Conservation (phyloP, 139 green algal species). For the Ettlia oleoabundans region DNA sequence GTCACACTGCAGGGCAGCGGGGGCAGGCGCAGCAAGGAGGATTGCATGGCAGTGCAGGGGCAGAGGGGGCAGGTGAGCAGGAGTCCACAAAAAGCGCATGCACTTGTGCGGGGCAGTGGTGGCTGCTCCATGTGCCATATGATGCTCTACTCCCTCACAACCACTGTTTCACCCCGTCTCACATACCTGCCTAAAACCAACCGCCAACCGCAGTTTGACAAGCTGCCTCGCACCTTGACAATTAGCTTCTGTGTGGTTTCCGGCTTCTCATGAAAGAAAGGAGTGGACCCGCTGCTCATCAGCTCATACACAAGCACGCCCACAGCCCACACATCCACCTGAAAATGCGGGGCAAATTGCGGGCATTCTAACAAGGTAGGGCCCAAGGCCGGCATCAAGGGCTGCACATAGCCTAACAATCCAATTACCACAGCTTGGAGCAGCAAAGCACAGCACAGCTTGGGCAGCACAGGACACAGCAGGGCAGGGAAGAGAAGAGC, state of each 20-base stretch:
- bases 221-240: constrained; percentile 40
- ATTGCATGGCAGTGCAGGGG: not conserved
- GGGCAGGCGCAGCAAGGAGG: not conserved
- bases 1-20: not conserved
- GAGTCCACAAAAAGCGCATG: no score
- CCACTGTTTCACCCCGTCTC: no score
- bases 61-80: no score
- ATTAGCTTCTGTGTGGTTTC: constrained; percentile 79
- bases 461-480: not conserved
- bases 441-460: not conserved
- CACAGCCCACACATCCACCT: constrained; percentile 80
- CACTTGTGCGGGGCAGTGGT: no score
- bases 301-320: constrained; percentile 89
- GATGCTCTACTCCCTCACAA: no score
- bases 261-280: constrained; percentile 73
- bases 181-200: no score
- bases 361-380: no score
- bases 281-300: constrained; percentile 63
- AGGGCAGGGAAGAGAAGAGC: no score
- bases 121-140: no score
- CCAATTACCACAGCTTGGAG: not conserved
- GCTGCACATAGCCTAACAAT: not conserved
- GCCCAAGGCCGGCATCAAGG: no score
- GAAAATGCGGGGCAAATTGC: not conserved
- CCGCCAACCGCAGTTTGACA: constrained; percentile 38